Base-by-base conservation (phyloP, 75 land plant genomes). In the Pinus taeda region DNA sequence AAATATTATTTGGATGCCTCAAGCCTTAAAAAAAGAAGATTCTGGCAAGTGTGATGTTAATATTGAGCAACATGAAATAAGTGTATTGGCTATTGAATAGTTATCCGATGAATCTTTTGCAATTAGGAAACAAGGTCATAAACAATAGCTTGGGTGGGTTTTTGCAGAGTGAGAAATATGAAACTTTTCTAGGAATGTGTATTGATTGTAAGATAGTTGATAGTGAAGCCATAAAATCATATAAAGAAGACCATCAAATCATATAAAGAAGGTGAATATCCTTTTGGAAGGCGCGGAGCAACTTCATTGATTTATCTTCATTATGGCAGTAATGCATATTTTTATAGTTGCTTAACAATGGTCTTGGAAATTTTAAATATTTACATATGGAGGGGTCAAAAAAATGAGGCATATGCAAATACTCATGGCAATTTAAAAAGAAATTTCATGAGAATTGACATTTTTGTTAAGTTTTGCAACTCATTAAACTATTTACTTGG, bases 151-250 rank as follows among this genome's bases (percentile, higher is more conserved):
- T 45, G 42, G n/a, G 42, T 69, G 22, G 71, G 14, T 5, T 69
- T 20, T 42, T n/a, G 42, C 13, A 42, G 0, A 45, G 13, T 18
- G 22, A 69, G 17, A 69, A 42, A 42, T 69, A 11, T 45, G 42
- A 69, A 7, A 11, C 21, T 36, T 69, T 3, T 69, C 49, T 21
- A 3, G 49, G 22, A 39, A 42, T 20, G 21, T 2, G 11, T 42
- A 22, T 69, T 69, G 71, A 69, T 69, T n/a, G 24, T 69, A 39
- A 69, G 71, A 36, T 11, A 39, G 22, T 53, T 42, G 53, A 20
- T 69, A 69, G 71, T 69, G 71, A 42, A 69, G 71, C 3, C 24
- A 69, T 69, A n/a, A n/a, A n/a, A n/a, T n/a, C n/a, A n/a, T n/a
- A n/a, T n/a, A n/a, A n/a, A n/a, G n/a, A n/a, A n/a, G n/a, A n/a